These are phyloP conservation scores for Trypanosoma boissoni DNA, from an alignment of 208 protist species.

Conservation along the genomic window DNA sequence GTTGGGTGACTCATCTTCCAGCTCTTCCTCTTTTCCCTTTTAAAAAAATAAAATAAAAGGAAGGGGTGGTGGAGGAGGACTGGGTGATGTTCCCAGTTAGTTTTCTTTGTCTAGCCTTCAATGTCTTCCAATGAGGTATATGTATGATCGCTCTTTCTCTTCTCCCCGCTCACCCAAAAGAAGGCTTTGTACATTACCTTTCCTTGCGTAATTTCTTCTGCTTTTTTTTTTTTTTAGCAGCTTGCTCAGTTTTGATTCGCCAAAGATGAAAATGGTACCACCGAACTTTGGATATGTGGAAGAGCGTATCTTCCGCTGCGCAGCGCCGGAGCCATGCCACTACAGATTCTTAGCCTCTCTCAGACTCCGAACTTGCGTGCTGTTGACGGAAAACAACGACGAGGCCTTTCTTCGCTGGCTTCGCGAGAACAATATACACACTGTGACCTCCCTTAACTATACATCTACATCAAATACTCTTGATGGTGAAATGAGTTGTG, in stretches of 20 bases:
- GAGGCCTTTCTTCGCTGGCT: conserved; percentile 92
- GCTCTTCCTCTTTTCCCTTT: background rate
- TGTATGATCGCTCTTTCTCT: background rate
- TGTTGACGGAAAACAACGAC: conserved; percentile 92
- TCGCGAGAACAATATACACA: conserved; percentile 90
- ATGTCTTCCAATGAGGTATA: background rate
- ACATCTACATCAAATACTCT: conserved; percentile 15
- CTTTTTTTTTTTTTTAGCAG: background rate
- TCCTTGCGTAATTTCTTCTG: too few species aligned
- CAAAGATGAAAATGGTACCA: conserved; percentile 85
- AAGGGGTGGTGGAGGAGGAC: too few species aligned
- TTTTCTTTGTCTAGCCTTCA: conserved; percentile 1
- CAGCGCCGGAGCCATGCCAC: conserved; percentile 94
- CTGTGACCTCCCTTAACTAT: conserved; percentile 62
- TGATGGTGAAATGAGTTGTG: conserved; percentile 20
- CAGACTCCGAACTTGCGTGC: conserved; percentile 94
- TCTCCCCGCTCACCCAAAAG: too few species aligned
- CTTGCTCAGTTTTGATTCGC: background rate
- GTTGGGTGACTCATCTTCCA: background rate
- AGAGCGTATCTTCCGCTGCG: conserved; percentile 95
- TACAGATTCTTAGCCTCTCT: conserved; percentile 97
- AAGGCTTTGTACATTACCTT: too few species aligned
- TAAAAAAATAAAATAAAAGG: background rate
- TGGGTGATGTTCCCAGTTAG: background rate
- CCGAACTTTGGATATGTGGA: conserved; percentile 97